phyloP scores from a whole-genome alignment of 805 yeast species.

The Ogataea naganishii region DNA sequence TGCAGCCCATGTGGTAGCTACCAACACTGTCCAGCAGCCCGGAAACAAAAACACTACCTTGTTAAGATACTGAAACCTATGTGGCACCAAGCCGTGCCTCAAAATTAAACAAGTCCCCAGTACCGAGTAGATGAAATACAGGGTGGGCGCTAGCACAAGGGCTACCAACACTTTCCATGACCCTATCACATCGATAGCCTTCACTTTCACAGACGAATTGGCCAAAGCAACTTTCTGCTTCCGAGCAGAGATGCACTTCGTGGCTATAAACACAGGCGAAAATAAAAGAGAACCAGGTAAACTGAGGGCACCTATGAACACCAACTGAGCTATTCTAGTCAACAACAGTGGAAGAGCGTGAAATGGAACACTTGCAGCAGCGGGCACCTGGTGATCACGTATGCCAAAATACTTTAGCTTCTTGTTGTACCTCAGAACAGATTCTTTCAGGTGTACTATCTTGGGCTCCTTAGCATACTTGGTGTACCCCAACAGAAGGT shows the following conservation, averaged over 20 bases:
- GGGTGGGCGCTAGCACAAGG: slow-evolving; percentile 76
- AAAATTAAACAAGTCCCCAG: slow-evolving; percentile 30
- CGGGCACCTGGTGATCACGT: slow-evolving; percentile 64
- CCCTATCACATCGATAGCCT: slow-evolving; percentile 88
- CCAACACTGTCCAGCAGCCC: slow-evolving; percentile 54
- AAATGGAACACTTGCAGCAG: slow-evolving; percentile 39
- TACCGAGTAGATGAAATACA: slow-evolving; percentile 72
- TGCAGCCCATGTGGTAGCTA: slow-evolving; percentile 77
- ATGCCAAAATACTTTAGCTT: slow-evolving; percentile 54
- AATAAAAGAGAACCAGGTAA: slow-evolving; percentile 84
- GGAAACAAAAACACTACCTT: slow-evolving; percentile 26
- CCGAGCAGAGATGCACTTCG: slow-evolving; percentile 59
- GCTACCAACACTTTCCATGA: slow-evolving; percentile 93
- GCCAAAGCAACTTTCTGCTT: slow-evolving; percentile 77
- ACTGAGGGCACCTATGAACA: slow-evolving; percentile 50
- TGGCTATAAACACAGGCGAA: slow-evolving; percentile 76
- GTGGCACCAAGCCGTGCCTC: slow-evolving; percentile 11
- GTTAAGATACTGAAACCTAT: slow-evolving; percentile 1
- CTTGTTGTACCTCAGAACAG: slow-evolving; percentile 63
- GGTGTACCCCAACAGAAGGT: slow-evolving; percentile 75
- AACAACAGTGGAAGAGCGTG: slow-evolving; percentile 45
- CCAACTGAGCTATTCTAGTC: slow-evolving; percentile 46
- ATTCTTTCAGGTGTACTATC: slow-evolving; percentile 49
- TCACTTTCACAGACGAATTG: slow-evolving; percentile 79
- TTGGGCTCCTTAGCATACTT: slow-evolving; percentile 65